Percentiles rank a stretch among this genome's conserved stretches.
phyloP scores from a whole-genome alignment of 75 land plant species.

The Selaginella moellendorffii region DNA sequence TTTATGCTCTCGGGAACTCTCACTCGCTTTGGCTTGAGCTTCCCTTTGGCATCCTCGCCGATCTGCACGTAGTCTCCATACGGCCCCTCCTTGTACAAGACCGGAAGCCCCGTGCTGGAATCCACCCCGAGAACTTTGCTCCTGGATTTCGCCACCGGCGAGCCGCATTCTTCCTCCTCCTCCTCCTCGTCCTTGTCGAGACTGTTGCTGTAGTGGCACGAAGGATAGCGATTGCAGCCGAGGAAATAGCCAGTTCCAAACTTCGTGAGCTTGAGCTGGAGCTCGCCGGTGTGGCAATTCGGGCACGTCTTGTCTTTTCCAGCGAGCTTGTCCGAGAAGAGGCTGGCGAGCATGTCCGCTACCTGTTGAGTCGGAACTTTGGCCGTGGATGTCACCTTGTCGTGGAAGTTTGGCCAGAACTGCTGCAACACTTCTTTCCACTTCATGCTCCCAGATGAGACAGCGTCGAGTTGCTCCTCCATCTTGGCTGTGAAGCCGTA shows the following conservation, averaged over 20 bases:
- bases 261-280: constrained; percentile 18
- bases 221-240: constrained; percentile 25
- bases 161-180: not conserved
- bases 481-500: constrained; percentile 80
- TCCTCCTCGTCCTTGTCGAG: constrained; percentile 18
- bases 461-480: constrained; percentile 48
- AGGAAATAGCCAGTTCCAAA: constrained; percentile 28
- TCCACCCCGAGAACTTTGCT: constrained; percentile 24
- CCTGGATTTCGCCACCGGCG: constrained; percentile 10
- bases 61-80: constrained; percentile 27
- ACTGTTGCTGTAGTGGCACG: constrained; percentile 14
- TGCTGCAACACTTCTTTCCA: constrained; percentile 18
- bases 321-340: constrained; percentile 9
- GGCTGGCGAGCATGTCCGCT: constrained; percentile 1
- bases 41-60: constrained; percentile 13
- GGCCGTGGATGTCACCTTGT: constrained; percentile 12
- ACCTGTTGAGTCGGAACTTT: constrained; percentile 22
- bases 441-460: constrained; percentile 19
- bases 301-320: not conserved
- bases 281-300: constrained; percentile 18
- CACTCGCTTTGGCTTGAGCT: not conserved
- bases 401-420: constrained; percentile 31
- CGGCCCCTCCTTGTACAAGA: constrained; percentile 21
- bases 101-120: constrained; percentile 18
- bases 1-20: constrained; percentile 16